phyloP scores from a whole-genome alignment of 2,329 filamentous ascomycete genomes.

The Clonostachys rhizophaga region DNA sequence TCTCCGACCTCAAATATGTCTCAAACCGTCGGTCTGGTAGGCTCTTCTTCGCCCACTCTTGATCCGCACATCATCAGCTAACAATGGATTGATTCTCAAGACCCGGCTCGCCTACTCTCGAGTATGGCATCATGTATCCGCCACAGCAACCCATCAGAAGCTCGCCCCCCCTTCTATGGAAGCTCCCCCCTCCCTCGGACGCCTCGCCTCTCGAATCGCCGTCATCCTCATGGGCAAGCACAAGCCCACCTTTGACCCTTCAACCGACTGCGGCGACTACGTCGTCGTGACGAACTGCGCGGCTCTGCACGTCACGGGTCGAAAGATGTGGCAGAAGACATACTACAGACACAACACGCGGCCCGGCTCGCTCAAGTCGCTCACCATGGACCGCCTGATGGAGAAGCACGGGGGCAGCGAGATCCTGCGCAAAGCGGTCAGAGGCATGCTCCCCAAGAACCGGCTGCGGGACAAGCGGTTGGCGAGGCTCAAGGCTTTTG shows the following conservation, averaged over 20 bases:
- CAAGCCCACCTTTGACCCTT: conserved; percentile 96
- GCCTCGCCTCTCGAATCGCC: conserved; percentile 83
- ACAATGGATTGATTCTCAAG: conserved; percentile 35
- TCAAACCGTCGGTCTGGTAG: conserved; percentile 72
- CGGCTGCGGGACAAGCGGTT: conserved; percentile 81
- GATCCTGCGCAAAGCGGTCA: conserved; percentile 85
- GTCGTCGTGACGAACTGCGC: conserved; percentile 90
- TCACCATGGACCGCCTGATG: conserved; percentile 95
- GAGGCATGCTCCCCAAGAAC: conserved; percentile 98
- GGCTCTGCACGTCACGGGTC: conserved; percentile 81
- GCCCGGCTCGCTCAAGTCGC: conserved; percentile 78
- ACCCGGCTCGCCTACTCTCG: conserved; percentile 95
- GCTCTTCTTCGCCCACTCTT: conserved; percentile 6
- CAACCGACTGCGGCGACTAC: conserved; percentile 98
- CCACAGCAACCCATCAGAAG: conserved; percentile 57
- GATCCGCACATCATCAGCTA: conserved; percentile 1
- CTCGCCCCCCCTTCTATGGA: conserved; percentile 45
- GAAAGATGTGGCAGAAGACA: conserved; percentile 88
- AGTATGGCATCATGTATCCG: conserved; percentile 86
- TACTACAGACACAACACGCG: conserved; percentile 95
- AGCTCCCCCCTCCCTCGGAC: conserved; percentile 77
- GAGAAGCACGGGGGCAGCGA: conserved; percentile 91
- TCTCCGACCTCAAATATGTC: conserved; percentile 54
- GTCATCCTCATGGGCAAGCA: conserved; percentile 94
- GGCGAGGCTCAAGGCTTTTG: conserved; percentile 89